These are phyloP conservation scores for Blastomyces silverae DNA, from an alignment of 2,329 filamentous ascomycete genomes.

Conservation along the genomic window DNA sequence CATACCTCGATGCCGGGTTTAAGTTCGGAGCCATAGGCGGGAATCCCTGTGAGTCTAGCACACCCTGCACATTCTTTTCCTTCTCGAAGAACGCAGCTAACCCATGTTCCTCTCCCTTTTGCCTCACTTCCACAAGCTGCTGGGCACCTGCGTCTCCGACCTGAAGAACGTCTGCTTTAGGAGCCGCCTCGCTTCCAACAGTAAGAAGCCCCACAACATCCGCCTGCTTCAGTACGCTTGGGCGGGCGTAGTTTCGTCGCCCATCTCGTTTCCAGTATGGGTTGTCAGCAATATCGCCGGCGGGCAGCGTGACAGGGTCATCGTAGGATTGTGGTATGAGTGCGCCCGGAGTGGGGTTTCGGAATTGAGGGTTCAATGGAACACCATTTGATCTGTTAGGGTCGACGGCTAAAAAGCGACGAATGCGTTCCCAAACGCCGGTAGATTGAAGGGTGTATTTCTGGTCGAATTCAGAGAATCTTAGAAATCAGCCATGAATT, in stretches of 20 bases:
- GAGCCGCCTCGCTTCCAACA: constrained; percentile 71
- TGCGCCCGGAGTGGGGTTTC: constrained; percentile 72
- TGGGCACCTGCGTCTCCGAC: constrained; percentile 66
- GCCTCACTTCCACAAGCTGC: constrained; percentile 67
- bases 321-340: constrained; percentile 65
- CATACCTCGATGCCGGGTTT: constrained; percentile 53
- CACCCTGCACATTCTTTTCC: constrained; percentile 49
- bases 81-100: constrained; percentile 68
- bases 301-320: constrained; percentile 77
- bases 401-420: constrained; percentile 71
- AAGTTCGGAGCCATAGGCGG: constrained; percentile 79
- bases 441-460: constrained; percentile 93
- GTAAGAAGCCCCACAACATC: constrained; percentile 79
- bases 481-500: constrained; percentile 2
- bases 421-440: constrained; percentile 80
- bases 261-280: constrained; percentile 93
- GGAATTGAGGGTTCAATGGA: constrained; percentile 86
- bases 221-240: constrained; percentile 72
- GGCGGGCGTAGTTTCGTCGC: constrained; percentile 72
- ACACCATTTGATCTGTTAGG: constrained; percentile 84
- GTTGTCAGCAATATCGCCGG: constrained; percentile 82
- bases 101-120: constrained; percentile 65
- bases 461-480: constrained; percentile 44
- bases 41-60: constrained; percentile 69
- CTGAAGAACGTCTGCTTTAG: constrained; percentile 69